Conservation (phyloP, 331 rosid species). For the Pyrus hybrid region DNA sequence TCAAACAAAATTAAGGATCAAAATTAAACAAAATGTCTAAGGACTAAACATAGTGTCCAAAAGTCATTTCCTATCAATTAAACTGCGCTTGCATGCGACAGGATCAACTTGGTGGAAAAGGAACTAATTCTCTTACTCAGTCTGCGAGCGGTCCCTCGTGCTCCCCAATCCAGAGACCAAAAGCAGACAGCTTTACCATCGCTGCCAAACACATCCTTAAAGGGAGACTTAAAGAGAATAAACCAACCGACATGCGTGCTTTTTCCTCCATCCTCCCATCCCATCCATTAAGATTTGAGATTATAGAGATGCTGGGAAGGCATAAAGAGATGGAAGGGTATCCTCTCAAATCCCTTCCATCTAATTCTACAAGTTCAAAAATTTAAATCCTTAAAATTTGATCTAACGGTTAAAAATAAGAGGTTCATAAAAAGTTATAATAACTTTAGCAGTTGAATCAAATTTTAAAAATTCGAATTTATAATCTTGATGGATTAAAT, state of each 20-base stretch:
- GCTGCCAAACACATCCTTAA: neutral
- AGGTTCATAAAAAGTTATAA: too few relatives aligned
- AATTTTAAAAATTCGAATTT: accelerated
- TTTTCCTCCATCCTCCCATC: neutral
- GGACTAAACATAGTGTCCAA: too few relatives aligned
- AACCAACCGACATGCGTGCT: neutral
- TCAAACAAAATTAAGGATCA: too few relatives aligned
- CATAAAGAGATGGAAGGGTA: too few relatives aligned
- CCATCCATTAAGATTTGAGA: neutral
- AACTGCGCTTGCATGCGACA: too few relatives aligned
- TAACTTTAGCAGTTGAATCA: too few relatives aligned
- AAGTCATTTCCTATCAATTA: too few relatives aligned
- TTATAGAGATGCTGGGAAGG: too few relatives aligned
- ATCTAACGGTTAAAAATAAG: accelerated
- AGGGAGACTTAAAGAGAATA: neutral
- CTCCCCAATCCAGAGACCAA: constrained; percentile 1
- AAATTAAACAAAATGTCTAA: too few relatives aligned
- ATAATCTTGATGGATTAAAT: accelerated
- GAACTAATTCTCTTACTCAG: neutral
- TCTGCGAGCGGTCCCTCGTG: neutral
- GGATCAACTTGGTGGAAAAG: neutral
- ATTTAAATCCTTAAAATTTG: neutral
- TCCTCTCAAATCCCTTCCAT: too few relatives aligned
- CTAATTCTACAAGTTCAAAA: accelerated
- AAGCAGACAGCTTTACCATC: neutral